Evolutionary conservation across 108 stramenopile species (phyloP), one percentile per base, ranked within the genome.

Genomic region (Cyclotella sp.): DNA sequence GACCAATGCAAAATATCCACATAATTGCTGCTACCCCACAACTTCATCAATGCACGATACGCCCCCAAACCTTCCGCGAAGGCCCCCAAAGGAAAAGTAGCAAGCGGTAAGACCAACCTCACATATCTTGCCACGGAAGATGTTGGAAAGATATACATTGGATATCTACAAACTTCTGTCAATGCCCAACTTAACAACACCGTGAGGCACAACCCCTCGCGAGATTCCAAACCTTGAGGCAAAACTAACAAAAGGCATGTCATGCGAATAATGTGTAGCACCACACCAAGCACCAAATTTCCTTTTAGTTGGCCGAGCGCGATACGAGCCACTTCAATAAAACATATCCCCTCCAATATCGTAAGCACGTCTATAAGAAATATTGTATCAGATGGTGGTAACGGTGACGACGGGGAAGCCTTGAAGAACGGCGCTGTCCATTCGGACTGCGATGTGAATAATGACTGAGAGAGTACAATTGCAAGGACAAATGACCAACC

Each of bases 61-160:
- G 86, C 86, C 7, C 79, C 86, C 26, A 59, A 58, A 0, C 60
- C 76, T 72, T 87, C 86, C 0, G 83, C 65, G 43, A 77, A 62
- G 9, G 62, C 59, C 15, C 84, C 86, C 8, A 82, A 24, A n/a
- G 86, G 86, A 60, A 87, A 87, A 8, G 86, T 84, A 39, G 78
- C 18, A 16, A 87, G 40, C 1, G 86, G 86, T 19, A 79, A 57
- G 0, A 84, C 76, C 64, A 87, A 63, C 15, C 86, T 76, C 30
- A 87, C n/a, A 40, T 42, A 65, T 55, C 86, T 55, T n/a, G 66
- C 71, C 34, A 70, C 18, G 0, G 40, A 9, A 12, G 76, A 74
- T 34, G 71, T 27, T 46, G 86, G 84, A 53, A 87, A 72, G 30
- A 87, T 65, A 52, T 87, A 87, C 86, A 87, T 87, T 47, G 86